Evolutionary conservation across 139 green algal species (phyloP), one percentile per base, ranked within the genome.

Genomic region (Picocystis salinarum): DNA sequence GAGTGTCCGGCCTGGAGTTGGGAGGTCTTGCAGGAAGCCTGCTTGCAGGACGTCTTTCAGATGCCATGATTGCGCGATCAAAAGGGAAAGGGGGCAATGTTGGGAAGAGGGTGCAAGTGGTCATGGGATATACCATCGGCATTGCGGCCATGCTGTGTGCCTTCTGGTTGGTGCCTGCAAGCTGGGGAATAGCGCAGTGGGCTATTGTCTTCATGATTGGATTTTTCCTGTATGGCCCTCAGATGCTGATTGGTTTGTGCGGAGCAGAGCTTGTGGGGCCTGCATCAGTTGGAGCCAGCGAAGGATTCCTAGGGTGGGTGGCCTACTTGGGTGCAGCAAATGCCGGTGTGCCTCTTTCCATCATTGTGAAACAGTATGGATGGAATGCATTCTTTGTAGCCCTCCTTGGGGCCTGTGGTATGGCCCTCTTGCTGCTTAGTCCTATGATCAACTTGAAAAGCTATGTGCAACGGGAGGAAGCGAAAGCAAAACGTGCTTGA

Each of bases 261-360:
- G 85, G 85, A 22, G 85, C 85, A 18, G 85, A 96, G 70, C 64
- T 91, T 34, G 85, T 96, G 30, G 71, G 74, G 19, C 74, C 71
- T 11, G 61, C 79, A 22, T 75, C 61, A 22, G 85, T 96, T 33
- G 80, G 79, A 12, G 82, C 85, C 26, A 79, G 59, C 33, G 75
- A 95, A 58, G 85, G 85, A 46, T 92, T 95, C 72, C 69, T 95
- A 37, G 85, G 85, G 42, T 92, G 82, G 71, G 70, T 85, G 27
- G 66, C 75, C n/a, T 86, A 84, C 66, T 55, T 83, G 37, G 71
- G 72, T 5, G 77, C 79, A 4, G 75, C 79, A 20, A 83, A 80
- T 46, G 70, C 82, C 29, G 83, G 83, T 39, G 79, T 93, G 50
- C 85, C 85, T 1, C 73, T 96, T n/a, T 85, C 79, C 24, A 71